Percentiles rank a stretch among this genome's conserved stretches.
Evolutionary conservation across 306 rosid genomes (phyloP).

Genomic region (Gastrolobium villosum): DNA sequence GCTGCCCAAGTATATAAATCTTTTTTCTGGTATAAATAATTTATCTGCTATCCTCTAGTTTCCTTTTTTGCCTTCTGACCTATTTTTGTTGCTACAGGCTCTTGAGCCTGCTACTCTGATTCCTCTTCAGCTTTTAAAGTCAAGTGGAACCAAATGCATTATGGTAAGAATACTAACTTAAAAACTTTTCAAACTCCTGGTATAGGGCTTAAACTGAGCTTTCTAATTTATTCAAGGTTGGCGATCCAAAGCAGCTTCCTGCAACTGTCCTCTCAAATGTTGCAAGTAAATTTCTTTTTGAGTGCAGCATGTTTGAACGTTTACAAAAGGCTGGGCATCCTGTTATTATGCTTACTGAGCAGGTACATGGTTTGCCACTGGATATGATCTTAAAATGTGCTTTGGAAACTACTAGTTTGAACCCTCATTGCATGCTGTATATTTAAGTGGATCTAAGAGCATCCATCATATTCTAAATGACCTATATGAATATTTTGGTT

Average conservation of each 20-base stretch:
- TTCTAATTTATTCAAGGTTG: slow-evolving; percentile 75
- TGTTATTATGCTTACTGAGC: slow-evolving; percentile 88
- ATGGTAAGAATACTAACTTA: slow-evolving; percentile 69
- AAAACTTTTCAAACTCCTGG: slow-evolving; percentile 31
- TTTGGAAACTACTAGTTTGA: slow-evolving; percentile 4
- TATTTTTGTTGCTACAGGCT: slow-evolving; percentile 66
- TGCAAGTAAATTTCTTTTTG: slow-evolving; percentile 83
- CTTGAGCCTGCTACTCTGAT: slow-evolving; percentile 96
- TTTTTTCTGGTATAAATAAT: slow-evolving; percentile 41
- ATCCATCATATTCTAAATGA: background rate
- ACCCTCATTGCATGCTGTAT: slow-evolving; percentile 35
- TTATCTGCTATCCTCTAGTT: slow-evolving; percentile 38
- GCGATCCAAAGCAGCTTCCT: slow-evolving; percentile 99
- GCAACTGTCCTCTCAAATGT: slow-evolving; percentile 93
- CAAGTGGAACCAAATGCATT: slow-evolving; percentile 81
- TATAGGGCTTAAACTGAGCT: slow-evolving; percentile 49
- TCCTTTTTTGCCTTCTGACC: slow-evolving; percentile 43
- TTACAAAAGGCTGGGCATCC: slow-evolving; percentile 96
- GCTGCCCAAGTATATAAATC: slow-evolving; percentile 86
- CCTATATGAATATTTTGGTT: slow-evolving; percentile 1
- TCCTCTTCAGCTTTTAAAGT: slow-evolving; percentile 96
- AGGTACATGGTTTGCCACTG: slow-evolving; percentile 61
- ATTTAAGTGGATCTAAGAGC: slow-evolving; percentile 24
- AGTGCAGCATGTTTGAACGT: slow-evolving; percentile 99
- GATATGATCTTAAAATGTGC: slow-evolving; percentile 35